Evolutionary conservation across 2,329 filamentous ascomycete species (phyloP), one percentile per base, ranked within the genome.

Genomic region (Immersiporthe knoxdaviesiana): DNA sequence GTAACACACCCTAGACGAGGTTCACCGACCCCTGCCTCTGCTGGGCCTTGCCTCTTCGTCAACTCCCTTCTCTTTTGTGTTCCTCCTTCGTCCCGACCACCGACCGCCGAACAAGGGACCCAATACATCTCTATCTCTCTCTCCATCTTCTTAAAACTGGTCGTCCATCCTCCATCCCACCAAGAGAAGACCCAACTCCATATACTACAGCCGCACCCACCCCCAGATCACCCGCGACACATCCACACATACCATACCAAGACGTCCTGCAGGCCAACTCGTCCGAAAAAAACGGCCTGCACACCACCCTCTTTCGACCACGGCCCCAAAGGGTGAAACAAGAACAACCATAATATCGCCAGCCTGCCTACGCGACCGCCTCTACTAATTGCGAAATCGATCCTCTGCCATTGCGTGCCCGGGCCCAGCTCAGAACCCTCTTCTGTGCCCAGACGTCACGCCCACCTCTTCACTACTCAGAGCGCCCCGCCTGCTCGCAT

Each of bases 371-470:
- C 39, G 37, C 54, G 35, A 54, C 44, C 54, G 64, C 68, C 47
- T 65, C 68, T 7, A 35, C 41, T 47, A 64, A 70, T 70, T 70
- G 68, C 69, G 69, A 63, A 68, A 69, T 70, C 64, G 30, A 35
- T 44, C 61, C 61, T 68, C 54, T 63, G 37, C 62, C 66, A 70
- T 70, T 70, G 68, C 68, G 68, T 70, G 68, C 66, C 66, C 56
- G 60, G 16, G n/a, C n/a, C 61, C 59, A 52, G 66, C 68, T 35
- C 66, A 65, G 61, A 56, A 44, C 30, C 41, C 35, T 41, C 12
- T 37, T 37, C 18, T 39, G 39, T 30, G 39, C 30, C n/a, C 41
- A 50, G 41, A 37, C 50, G 59, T 35, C 35, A 21, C 18, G 62
- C 44, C 63, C 32, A 63, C 63, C 18, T 10, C 56, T n/a, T 32